These are phyloP conservation scores for Crithidia expoeki DNA, from an alignment of 208 protist species.

Conservation along the genomic window DNA sequence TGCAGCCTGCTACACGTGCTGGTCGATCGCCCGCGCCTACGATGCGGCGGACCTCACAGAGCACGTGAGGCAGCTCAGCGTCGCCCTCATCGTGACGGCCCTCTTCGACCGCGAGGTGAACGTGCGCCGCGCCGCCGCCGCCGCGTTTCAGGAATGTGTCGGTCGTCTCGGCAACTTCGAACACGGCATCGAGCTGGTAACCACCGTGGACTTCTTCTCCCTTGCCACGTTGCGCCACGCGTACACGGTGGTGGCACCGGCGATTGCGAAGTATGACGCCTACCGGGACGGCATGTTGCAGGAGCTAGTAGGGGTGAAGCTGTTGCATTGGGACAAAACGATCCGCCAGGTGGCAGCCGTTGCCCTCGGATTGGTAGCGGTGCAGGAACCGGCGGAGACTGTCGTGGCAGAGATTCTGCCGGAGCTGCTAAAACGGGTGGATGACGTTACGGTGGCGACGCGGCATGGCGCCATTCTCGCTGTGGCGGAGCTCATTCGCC, in stretches of 20 bases:
- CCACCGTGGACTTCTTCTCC: slow-evolving; percentile 96
- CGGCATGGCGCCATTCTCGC: slow-evolving; percentile 93
- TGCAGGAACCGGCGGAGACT: slow-evolving; percentile 29
- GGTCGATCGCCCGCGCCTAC: slow-evolving; percentile 98
- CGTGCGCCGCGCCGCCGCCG: slow-evolving; percentile 91
- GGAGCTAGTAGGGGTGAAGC: slow-evolving; percentile 85
- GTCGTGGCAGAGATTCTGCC: slow-evolving; percentile 23
- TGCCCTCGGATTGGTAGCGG: slow-evolving; percentile 72
- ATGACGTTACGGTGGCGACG: slow-evolving; percentile 64
- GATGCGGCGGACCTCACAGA: slow-evolving; percentile 81
- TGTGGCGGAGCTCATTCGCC: slow-evolving; percentile 85
- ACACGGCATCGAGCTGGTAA: slow-evolving; percentile 97
- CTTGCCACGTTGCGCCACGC: slow-evolving; percentile 91
- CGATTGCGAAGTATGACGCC: slow-evolving; percentile 64
- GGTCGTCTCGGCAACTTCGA: slow-evolving; percentile 94
- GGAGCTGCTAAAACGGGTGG: slow-evolving; percentile 63
- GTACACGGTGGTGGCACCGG: slow-evolving; percentile 85
- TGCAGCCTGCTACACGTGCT: slow-evolving; percentile 98
- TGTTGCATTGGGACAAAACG: slow-evolving; percentile 90
- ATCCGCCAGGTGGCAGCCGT: slow-evolving; percentile 87
- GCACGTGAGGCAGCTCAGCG: slow-evolving; percentile 82
- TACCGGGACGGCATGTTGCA: slow-evolving; percentile 90
- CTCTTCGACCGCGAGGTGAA: slow-evolving; percentile 94
- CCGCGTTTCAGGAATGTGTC: slow-evolving; percentile 94
- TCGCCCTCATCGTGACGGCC: slow-evolving; percentile 76